Evolutionary conservation across 371 early-diverging fungal genomes (phyloP), one percentile per base, ranked within the genome.

Genomic region (Syncephalis fuscata): DNA sequence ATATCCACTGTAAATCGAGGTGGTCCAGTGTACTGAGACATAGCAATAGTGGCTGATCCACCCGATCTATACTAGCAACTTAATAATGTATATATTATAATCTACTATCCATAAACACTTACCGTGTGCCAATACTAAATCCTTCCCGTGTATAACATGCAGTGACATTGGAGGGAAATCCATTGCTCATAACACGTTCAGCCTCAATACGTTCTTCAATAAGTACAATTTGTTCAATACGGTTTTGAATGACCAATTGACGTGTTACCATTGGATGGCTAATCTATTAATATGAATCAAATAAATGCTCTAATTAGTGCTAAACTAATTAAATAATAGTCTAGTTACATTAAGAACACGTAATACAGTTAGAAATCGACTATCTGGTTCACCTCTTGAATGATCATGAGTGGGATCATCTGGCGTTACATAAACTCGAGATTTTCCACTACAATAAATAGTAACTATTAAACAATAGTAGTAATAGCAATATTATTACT

Each of bases 181-280:
- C 56, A 0, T 62, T 66, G 15, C 49, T 50, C 64, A 85, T 87
- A n/a, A 92, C 48, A 0, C 57, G 45, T 56, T 92, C 86, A 10
- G 85, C 96, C 25, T 74, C 69, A 0, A 57, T 53, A 45, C 89
- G 80, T 23, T 73, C 66, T 14, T 73, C 65, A 38, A 89, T 75
- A 37, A 95, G 60, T n/a, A 88, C 66, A 3, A 67, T 73, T 20
- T 75, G 68, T 59, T 95, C 92, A 51, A 91, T 85, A 25, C 65
- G 58, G 54, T 65, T 66, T 36, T 72, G 58, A 39, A 82, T 73
- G 53, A 93, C 80, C 51, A 95, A 58, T 52, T 79, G 77, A 1
- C 82, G 70, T 36, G 77, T 76, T 8, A 90, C 91, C 54, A 78
- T 67, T 45, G 79, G 78, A 49, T 89, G 61, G 24, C 66, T 58